These are phyloP conservation scores for Blastocystis sp. DNA, from an alignment of 352 stramenopile species.

Conservation along the genomic window DNA sequence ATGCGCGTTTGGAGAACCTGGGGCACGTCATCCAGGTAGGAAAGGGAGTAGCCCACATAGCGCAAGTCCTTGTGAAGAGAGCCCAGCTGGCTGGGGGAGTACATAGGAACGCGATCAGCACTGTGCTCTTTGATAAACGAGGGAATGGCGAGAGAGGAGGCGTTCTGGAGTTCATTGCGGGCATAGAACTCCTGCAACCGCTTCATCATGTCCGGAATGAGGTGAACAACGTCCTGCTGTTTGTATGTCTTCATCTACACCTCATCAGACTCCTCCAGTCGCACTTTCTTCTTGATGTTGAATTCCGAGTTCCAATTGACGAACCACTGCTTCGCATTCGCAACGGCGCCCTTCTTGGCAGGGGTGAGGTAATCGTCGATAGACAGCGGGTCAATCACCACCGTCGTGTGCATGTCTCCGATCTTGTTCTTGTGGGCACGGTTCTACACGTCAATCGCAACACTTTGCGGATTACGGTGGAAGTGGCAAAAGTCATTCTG, in stretches of 20 bases:
- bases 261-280: not conserved
- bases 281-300: slow-evolving; percentile 52
- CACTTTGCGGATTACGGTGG: not conserved
- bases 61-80: slow-evolving; percentile 36
- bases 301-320: slow-evolving; percentile 31
- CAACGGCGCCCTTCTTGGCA: not conserved
- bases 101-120: not conserved
- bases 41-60: slow-evolving; percentile 42
- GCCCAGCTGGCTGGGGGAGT: not conserved
- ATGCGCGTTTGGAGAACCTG: slow-evolving; percentile 38
- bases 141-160: slow-evolving; percentile 18
- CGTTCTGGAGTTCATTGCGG: not conserved
- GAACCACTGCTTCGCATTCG: slow-evolving; percentile 15
- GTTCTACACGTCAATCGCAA: not conserved
- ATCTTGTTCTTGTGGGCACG: not conserved
- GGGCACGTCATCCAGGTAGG: slow-evolving; percentile 28
- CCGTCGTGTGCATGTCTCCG: slow-evolving; percentile 11
- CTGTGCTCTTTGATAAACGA: slow-evolving; percentile 8
- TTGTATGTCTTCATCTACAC: slow-evolving; percentile 36
- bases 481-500: not conserved
- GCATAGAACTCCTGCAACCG: slow-evolving; percentile 50
- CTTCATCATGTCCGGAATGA: not conserved
- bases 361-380: slow-evolving; percentile 21
- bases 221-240: not conserved
- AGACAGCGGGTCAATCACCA: not conserved